phyloP scores from a whole-genome alignment of 2,329 filamentous ascomycete species.

The Clarireedia hainanense region DNA sequence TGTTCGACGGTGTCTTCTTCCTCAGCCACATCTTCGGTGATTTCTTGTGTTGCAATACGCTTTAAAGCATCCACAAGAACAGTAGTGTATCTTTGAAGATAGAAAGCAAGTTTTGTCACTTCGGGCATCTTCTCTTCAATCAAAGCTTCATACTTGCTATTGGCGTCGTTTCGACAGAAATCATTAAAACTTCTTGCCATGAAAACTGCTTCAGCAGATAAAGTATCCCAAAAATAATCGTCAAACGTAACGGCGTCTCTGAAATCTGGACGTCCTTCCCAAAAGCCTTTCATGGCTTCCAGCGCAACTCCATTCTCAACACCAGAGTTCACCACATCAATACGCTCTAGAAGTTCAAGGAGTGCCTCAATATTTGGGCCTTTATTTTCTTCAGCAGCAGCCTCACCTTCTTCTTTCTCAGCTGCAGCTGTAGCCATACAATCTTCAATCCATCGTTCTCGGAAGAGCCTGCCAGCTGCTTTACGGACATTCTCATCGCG shows the following conservation, averaged over 20 bases:
- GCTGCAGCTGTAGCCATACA: conserved; percentile 63
- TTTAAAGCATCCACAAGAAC: conserved; percentile 58
- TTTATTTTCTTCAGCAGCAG: conserved; percentile 38
- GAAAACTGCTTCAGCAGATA: conserved; percentile 81
- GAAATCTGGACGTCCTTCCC: conserved; percentile 84
- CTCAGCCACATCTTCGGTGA: conserved; percentile 48
- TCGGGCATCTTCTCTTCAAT: conserved; percentile 93
- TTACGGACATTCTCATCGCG: conserved; percentile 91
- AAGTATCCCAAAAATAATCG: conserved; percentile 70
- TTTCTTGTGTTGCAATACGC: conserved; percentile 43
- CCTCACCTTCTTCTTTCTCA: conserved; percentile 45
- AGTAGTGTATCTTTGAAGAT: conserved; percentile 72
- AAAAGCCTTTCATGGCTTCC: conserved; percentile 93
- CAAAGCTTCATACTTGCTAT: conserved; percentile 65
- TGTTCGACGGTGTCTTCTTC: conserved; percentile 82
- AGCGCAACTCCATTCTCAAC: conserved; percentile 84
- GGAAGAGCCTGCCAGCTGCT: conserved; percentile 81
- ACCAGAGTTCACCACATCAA: conserved; percentile 86
- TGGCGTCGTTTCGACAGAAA: conserved; percentile 70
- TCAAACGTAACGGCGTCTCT: conserved; percentile 64
- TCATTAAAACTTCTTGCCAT: conserved; percentile 90
- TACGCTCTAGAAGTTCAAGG: conserved; percentile 83
- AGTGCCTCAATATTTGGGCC: conserved; percentile 73
- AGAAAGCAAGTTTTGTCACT: conserved; percentile 83
- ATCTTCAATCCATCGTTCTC: conserved; percentile 96